Percentiles rank a stretch among this genome's conserved stretches.
These are phyloP conservation scores for Bullera alba DNA, from an alignment of 768 basidiomycete genomes.

Conservation along the genomic window DNA sequence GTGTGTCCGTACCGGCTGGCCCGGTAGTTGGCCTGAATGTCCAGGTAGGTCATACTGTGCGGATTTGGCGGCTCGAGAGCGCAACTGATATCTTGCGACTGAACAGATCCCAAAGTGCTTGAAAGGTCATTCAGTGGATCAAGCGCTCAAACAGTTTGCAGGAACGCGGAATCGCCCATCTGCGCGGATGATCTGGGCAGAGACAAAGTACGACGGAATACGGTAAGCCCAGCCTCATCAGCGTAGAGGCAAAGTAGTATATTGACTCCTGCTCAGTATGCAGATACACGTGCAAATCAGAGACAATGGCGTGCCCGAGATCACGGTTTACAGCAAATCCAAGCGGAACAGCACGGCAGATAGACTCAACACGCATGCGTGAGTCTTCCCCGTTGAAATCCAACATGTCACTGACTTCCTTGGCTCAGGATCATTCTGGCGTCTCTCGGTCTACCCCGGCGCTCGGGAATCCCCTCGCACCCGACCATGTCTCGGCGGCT, in stretches of 20 bases:
- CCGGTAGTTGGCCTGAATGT: slow-evolving; percentile 60
- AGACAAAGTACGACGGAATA: slow-evolving; percentile 93
- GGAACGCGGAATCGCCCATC: slow-evolving; percentile 16
- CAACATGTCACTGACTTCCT: not conserved
- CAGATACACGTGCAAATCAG: slow-evolving; percentile 73
- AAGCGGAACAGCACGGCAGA: slow-evolving; percentile 74
- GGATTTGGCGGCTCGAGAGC: not conserved
- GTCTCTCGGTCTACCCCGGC: slow-evolving; percentile 52
- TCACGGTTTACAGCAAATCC: slow-evolving; percentile 83
- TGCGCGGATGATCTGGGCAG: slow-evolving; percentile 61
- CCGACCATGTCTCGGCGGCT: not conserved
- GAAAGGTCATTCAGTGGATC: slow-evolving; percentile 60
- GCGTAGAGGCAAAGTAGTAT: not conserved
- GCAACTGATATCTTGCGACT: not conserved
- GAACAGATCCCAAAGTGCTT: slow-evolving; percentile 70
- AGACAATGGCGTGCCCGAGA: slow-evolving; percentile 47
- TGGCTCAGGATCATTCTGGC: slow-evolving; percentile 54
- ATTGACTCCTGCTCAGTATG: slow-evolving; percentile 48
- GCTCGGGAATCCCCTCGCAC: slow-evolving; percentile 1
- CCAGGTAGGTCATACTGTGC: slow-evolving; percentile 50
- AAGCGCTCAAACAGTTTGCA: slow-evolving; percentile 52
- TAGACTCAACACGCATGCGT: slow-evolving; percentile 59
- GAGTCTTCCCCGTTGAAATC: slow-evolving; percentile 4
- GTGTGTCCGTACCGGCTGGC: slow-evolving; percentile 40
- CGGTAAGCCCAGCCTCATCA: slow-evolving; percentile 46